phyloP scores from a whole-genome alignment of 2,329 filamentous ascomycete species.

The Bipolaris bicolor region DNA sequence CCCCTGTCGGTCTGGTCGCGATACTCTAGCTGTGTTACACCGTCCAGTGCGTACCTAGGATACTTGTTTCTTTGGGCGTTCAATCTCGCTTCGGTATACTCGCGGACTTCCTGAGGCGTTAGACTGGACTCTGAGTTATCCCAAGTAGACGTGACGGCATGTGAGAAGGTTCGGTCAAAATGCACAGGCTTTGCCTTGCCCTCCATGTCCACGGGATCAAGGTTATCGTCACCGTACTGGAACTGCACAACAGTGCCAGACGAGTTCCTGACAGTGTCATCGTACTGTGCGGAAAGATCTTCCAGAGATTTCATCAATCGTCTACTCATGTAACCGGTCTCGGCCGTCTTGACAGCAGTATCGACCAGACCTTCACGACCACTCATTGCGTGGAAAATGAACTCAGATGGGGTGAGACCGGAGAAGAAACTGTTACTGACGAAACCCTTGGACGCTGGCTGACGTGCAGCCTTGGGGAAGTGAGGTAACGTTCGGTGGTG shows the following conservation, averaged over 20 bases:
- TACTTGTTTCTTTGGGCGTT: conserved; percentile 68
- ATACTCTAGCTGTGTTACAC: conserved; percentile 64
- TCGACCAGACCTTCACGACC: conserved; percentile 98
- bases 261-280: conserved; percentile 92
- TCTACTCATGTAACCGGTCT: conserved; percentile 99
- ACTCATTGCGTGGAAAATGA: conserved; percentile 97
- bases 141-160: conserved; percentile 77
- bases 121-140: conserved; percentile 76
- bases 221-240: conserved; percentile 92
- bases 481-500: conserved; percentile 94
- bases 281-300: conserved; percentile 91
- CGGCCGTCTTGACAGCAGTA: conserved; percentile 97
- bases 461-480: conserved; percentile 89
- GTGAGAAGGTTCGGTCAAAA: conserved; percentile 88
- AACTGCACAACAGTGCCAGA: conserved; percentile 91
- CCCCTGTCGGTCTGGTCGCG: conserved; percentile 68
- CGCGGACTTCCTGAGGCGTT: conserved; percentile 73
- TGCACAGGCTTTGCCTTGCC: conserved; percentile 89
- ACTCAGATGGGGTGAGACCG: conserved; percentile 86
- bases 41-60: conserved; percentile 41
- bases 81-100: conserved; percentile 71
- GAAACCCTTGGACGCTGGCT: conserved; percentile 95
- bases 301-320: conserved; percentile 97
- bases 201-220: conserved; percentile 98
- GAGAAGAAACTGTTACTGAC: conserved; percentile 97